Conservation (phyloP, 2,329 filamentous ascomycete genomes). For the Monosporascus sp. region DNA sequence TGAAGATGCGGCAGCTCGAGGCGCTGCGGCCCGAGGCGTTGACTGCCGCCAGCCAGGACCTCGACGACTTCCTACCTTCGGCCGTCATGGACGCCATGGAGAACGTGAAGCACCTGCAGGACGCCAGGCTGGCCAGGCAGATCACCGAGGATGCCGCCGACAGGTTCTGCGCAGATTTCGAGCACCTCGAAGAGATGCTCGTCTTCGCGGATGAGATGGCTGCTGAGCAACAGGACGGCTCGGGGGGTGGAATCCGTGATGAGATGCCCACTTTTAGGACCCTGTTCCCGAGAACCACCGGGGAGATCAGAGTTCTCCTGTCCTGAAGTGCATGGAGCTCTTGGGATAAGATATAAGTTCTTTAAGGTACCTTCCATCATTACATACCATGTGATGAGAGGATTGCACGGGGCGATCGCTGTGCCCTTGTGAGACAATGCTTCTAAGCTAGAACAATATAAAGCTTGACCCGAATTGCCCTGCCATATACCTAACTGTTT, state of each 20-base stretch:
- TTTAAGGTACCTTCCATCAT: no score
- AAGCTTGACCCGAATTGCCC: no score
- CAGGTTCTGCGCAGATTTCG: slow-evolving; percentile 81
- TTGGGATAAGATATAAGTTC: no score
- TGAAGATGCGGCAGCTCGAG: slow-evolving; percentile 47
- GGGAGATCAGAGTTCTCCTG: slow-evolving; percentile 55
- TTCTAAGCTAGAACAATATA: no score
- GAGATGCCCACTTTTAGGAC: slow-evolving; percentile 31
- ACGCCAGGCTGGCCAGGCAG: slow-evolving; percentile 63
- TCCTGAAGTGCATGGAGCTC: slow-evolving; percentile 31
- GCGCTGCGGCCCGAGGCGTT: slow-evolving; percentile 57
- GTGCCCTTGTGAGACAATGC: no score
- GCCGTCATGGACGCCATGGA: slow-evolving; percentile 89
- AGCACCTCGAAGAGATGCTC: slow-evolving; percentile 48
- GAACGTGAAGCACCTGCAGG: slow-evolving; percentile 68
- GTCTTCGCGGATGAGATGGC: slow-evolving; percentile 35
- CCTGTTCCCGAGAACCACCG: slow-evolving; percentile 54
- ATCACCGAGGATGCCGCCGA: slow-evolving; percentile 81
- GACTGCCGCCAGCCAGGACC: slow-evolving; percentile 62
- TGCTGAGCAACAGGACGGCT: slow-evolving; percentile 18
- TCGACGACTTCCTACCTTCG: slow-evolving; percentile 89
- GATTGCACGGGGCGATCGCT: no score
- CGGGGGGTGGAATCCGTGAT: slow-evolving; percentile 14
- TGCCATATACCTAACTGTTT: no score
- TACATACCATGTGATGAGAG: no score